Conservation (phyloP, 257 asterid genomes). For the Craterostigma plantagineum region DNA sequence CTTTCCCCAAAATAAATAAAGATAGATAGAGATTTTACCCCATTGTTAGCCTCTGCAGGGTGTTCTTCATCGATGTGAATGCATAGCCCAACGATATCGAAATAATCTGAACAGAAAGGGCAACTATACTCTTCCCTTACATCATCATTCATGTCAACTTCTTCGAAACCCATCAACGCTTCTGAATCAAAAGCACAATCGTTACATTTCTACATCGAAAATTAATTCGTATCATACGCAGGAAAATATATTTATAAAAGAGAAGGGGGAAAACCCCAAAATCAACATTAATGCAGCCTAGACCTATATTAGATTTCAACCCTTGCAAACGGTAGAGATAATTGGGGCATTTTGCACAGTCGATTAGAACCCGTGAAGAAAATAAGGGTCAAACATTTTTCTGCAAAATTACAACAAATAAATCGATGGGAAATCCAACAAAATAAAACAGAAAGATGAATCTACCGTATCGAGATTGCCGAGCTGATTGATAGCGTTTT, state of each 20-base stretch:
- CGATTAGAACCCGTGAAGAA: too few species aligned
- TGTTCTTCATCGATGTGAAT: slow-evolving; percentile 71
- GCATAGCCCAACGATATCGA: slow-evolving; percentile 53
- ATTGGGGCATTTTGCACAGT: too few species aligned
- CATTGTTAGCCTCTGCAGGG: slow-evolving; percentile 50
- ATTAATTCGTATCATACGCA: neutral
- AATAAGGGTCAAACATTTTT: neutral
- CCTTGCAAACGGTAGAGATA: too few species aligned
- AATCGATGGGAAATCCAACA: neutral
- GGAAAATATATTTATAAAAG: neutral
- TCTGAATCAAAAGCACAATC: slow-evolving; percentile 49
- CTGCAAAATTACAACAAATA: neutral
- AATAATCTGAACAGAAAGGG: slow-evolving; percentile 49
- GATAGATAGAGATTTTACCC: slow-evolving; percentile 21
- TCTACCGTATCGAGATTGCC: slow-evolving; percentile 56
- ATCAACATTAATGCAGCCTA: too few species aligned
- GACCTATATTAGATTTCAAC: too few species aligned
- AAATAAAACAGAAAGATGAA: neutral
- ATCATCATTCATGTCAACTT: slow-evolving; percentile 41
- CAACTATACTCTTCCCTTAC: slow-evolving; percentile 53
- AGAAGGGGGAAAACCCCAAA: neutral
- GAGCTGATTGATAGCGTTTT: slow-evolving; percentile 39
- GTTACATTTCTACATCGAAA: slow-evolving; percentile 24
- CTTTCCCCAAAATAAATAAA: neutral
- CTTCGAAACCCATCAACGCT: slow-evolving; percentile 57